Evolutionary conservation across 345 rosid species (phyloP).

Genomic region (Populus pruinosa): DNA sequence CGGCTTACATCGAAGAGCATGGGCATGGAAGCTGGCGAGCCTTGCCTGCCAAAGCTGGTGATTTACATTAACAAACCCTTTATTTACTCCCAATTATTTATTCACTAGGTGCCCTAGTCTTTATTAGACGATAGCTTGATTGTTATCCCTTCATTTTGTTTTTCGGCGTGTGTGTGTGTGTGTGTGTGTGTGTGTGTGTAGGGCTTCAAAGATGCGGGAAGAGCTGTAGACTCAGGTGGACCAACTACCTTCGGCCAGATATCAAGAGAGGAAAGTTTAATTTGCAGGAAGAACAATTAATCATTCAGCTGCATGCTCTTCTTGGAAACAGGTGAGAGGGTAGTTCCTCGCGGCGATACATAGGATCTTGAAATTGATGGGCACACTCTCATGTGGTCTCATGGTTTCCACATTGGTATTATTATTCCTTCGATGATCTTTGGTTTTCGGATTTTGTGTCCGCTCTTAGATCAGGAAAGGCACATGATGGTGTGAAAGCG

Average conservation of each 20-base stretch:
- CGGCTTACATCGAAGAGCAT: slow-evolving; percentile 6
- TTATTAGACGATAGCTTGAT: not conserved
- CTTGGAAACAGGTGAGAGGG: slow-evolving; percentile 13
- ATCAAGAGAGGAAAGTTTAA: slow-evolving; percentile 18
- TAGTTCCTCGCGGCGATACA: not conserved
- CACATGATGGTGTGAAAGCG: no score
- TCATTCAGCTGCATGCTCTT: slow-evolving; percentile 16
- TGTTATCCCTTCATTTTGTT: not conserved
- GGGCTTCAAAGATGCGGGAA: slow-evolving; percentile 17
- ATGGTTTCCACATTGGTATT: not conserved
- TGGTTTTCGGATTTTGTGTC: not conserved
- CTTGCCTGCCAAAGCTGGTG: slow-evolving; percentile 12
- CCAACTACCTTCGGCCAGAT: slow-evolving; percentile 13
- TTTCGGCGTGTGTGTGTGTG: not conserved
- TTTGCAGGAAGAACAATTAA: slow-evolving; percentile 11
- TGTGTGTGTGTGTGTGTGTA: not conserved
- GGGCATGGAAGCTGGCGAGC: slow-evolving; percentile 17
- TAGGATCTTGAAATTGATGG: not conserved
- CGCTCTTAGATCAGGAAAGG: no score
- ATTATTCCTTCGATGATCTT: not conserved
- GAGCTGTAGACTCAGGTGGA: slow-evolving; percentile 19
- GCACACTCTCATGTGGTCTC: not conserved
- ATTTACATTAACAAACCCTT: not conserved
- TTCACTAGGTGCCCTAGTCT: not conserved
- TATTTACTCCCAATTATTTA: not conserved